Evolutionary conservation across 164 flowering plant species (phyloP).

Genomic region (Euptelea pleiosperma): DNA sequence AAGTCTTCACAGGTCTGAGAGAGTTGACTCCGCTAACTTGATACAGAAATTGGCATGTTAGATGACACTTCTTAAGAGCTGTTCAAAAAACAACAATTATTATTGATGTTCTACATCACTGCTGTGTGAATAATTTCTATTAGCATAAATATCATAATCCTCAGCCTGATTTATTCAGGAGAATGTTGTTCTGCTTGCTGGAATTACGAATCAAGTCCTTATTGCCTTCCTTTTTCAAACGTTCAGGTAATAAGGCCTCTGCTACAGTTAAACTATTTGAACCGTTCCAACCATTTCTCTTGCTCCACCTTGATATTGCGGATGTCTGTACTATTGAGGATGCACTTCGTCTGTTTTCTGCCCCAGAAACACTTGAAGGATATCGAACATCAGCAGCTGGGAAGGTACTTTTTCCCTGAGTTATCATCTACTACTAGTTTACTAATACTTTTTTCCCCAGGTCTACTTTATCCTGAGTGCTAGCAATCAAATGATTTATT

Average conservation of each 20-base stretch:
- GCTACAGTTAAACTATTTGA: too few species aligned
- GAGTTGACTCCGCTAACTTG: too few species aligned
- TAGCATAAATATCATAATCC: not conserved
- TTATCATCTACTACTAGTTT: too few species aligned
- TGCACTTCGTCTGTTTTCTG: slow-evolving; percentile 74
- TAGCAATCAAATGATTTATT: too few species aligned
- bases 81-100: too few species aligned
- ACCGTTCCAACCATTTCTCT: slow-evolving; percentile 73
- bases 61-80: too few species aligned
- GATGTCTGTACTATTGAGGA: slow-evolving; percentile 66
- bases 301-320: slow-evolving; percentile 81
- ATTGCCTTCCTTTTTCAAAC: too few species aligned
- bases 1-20: too few species aligned
- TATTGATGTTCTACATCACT: too few species aligned
- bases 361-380: slow-evolving; percentile 78
- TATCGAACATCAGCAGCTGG: too few species aligned
- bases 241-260: slow-evolving; percentile 67
- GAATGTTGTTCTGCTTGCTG: not conserved
- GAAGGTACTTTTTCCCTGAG: slow-evolving; percentile 44
- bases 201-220: not conserved
- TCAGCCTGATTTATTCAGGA: not conserved
- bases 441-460: not conserved
- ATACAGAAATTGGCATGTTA: too few species aligned
- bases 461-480: too few species aligned
- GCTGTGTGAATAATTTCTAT: not conserved